A percentile compares a stretch with the other conserved stretches of the same genome.
Conservation (phyloP, 1,284 basidiomycete species). For the Inonotus obliquus region DNA sequence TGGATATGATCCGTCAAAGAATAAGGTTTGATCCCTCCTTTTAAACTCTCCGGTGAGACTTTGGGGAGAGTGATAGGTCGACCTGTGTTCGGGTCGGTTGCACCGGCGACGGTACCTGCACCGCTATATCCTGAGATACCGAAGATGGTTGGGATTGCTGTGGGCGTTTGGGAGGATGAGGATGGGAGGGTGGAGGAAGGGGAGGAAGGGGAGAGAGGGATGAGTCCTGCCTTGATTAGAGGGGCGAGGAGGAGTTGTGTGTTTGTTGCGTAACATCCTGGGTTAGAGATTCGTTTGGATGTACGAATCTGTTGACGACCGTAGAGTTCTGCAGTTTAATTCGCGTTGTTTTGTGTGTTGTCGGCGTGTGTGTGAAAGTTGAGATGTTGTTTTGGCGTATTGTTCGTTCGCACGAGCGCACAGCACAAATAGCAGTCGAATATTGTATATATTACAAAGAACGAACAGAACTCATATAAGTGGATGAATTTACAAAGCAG, state of each 20-base stretch:
- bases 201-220: slow-evolving; percentile 46
- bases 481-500: slow-evolving; percentile 16
- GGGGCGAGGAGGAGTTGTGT: slow-evolving; percentile 91
- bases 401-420: slow-evolving; percentile 14
- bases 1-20: slow-evolving; percentile 96
- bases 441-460: slow-evolving; percentile 15
- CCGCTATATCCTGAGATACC: slow-evolving; percentile 94
- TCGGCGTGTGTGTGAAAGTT: no score
- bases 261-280: slow-evolving; percentile 96
- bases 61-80: slow-evolving; percentile 79
- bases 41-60: slow-evolving; percentile 72
- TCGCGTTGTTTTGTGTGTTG: no score
- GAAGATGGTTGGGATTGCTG: slow-evolving; percentile 76
- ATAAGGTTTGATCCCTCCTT: slow-evolving; percentile 80
- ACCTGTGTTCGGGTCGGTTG: slow-evolving; percentile 54
- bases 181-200: no score
- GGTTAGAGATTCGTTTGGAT: slow-evolving; percentile 90
- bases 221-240: slow-evolving; percentile 56
- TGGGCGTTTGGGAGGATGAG: no score
- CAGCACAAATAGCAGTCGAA: slow-evolving; percentile 18
- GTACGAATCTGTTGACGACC: slow-evolving; percentile 64
- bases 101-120: slow-evolving; percentile 81
- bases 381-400: no score
- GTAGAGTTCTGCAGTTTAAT: slow-evolving; percentile 74
- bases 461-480: slow-evolving; percentile 4